These are phyloP conservation scores for Colletotrichum abscissum DNA, from an alignment of 2,329 filamentous ascomycete genomes.

Conservation along the genomic window DNA sequence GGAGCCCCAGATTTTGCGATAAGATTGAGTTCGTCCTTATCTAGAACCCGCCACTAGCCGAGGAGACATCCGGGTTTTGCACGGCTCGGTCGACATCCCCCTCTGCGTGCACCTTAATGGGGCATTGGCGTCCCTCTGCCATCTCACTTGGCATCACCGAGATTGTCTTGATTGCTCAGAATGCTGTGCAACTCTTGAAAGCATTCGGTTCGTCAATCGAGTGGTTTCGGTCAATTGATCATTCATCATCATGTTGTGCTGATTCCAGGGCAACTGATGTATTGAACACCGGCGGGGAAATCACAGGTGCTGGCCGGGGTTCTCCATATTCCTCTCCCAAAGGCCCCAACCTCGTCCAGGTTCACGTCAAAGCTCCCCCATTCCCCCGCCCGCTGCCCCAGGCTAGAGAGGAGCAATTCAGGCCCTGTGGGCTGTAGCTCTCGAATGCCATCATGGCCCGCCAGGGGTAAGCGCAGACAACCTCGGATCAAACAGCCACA, in stretches of 20 bases:
- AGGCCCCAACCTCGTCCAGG: constrained; percentile 12
- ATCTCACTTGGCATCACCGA: neutral
- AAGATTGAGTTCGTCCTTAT: constrained; percentile 21
- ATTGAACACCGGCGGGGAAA: neutral
- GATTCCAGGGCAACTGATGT: neutral
- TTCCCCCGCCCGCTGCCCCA: constrained; percentile 28
- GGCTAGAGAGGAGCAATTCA: constrained; percentile 7
- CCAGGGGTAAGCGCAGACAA: constrained; percentile 36
- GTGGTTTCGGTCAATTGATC: neutral
- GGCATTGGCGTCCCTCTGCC: neutral
- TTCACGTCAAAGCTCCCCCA: constrained; percentile 21
- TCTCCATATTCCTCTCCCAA: constrained; percentile 28
- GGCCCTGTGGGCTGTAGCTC: neutral
- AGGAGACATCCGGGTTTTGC: constrained; percentile 12
- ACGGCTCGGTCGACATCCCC: constrained; percentile 2
- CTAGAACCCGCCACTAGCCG: constrained; percentile 29
- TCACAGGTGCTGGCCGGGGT: neutral
- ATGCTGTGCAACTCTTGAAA: neutral
- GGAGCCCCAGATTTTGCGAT: constrained; percentile 7
- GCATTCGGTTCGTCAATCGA: neutral
- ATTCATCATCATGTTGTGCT: neutral
- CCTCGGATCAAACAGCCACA: constrained; percentile 38
- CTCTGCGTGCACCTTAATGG: neutral
- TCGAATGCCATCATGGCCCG: constrained; percentile 25
- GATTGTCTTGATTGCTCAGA: neutral